phyloP scores from a whole-genome alignment of 2,329 filamentous ascomycete species.

The Colletotrichum scovillei region DNA sequence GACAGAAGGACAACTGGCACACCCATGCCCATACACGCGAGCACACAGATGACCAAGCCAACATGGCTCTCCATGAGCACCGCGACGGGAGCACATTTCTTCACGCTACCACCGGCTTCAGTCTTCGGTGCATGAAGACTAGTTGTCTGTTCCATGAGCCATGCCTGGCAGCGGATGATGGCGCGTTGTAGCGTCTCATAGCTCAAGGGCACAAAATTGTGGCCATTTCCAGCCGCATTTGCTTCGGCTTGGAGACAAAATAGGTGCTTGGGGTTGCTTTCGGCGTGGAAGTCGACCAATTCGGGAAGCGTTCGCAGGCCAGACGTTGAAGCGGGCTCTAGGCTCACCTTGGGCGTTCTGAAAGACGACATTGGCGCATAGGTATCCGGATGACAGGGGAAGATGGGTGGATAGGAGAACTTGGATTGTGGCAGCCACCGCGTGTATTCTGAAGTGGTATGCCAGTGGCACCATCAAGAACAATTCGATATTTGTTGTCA shows the following conservation, averaged over 20 bases:
- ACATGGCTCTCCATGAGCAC: slow-evolving; percentile 45
- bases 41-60: slow-evolving; percentile 41
- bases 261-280: slow-evolving; percentile 39
- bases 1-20: slow-evolving; percentile 40
- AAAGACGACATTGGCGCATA: too few species aligned
- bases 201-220: slow-evolving; percentile 32
- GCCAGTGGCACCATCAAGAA: too few species aligned
- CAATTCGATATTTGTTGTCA: too few species aligned
- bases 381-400: too few species aligned
- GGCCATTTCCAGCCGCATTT: slow-evolving; percentile 19
- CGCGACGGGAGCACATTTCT: slow-evolving; percentile 39
- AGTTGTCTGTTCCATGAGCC: slow-evolving; percentile 28
- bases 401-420: too few species aligned
- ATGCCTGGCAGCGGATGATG: slow-evolving; percentile 36
- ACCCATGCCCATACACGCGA: slow-evolving; percentile 40
- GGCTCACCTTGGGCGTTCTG: too few species aligned
- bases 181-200: slow-evolving; percentile 38
- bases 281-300: slow-evolving; percentile 43
- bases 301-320: slow-evolving; percentile 34
- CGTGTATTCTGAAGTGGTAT: too few species aligned
- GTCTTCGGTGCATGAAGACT: slow-evolving; percentile 22
- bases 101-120: slow-evolving; percentile 16
- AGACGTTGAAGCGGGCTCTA: too few species aligned
- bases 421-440: too few species aligned
- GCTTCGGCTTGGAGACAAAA: slow-evolving; percentile 41